Evolutionary conservation across 2,329 filamentous ascomycete species (phyloP).

Genomic region (Alternaria longipes): DNA sequence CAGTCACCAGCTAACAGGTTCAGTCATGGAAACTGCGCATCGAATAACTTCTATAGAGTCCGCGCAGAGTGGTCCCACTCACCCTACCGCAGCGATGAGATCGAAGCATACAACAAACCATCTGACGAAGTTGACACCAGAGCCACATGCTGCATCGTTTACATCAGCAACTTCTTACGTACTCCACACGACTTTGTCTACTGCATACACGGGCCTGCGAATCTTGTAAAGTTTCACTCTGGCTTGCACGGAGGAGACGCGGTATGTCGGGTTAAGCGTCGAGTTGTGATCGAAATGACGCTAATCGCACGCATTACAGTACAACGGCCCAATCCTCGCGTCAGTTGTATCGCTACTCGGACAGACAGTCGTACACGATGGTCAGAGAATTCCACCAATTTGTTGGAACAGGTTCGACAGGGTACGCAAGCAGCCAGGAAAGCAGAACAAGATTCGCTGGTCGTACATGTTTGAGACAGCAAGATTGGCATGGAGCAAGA

Average conservation of each 20-base stretch:
- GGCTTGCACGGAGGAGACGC: slow-evolving; percentile 15
- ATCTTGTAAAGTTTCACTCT: slow-evolving; percentile 22
- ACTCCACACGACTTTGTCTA: slow-evolving; percentile 28
- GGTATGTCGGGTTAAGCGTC: slow-evolving; percentile 11
- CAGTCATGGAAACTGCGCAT: background rate
- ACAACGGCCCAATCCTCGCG: slow-evolving; percentile 29
- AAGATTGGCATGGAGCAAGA: slow-evolving; percentile 25
- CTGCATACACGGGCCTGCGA: slow-evolving; percentile 23
- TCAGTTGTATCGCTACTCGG: slow-evolving; percentile 11
- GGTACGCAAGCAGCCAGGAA: background rate
- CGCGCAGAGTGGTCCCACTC: slow-evolving; percentile 9
- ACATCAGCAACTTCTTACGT: slow-evolving; percentile 32
- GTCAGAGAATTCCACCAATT: background rate
- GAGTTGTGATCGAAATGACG: background rate
- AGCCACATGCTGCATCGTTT: slow-evolving; percentile 21
- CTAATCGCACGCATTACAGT: slow-evolving; percentile 12
- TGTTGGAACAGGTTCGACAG: background rate
- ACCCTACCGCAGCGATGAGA: slow-evolving; percentile 14
- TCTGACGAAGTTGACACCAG: background rate
- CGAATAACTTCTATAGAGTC: slow-evolving; percentile 3
- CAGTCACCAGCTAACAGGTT: background rate
- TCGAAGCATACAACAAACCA: background rate
- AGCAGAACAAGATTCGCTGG: slow-evolving; percentile 14
- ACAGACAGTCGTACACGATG: background rate
- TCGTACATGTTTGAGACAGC: slow-evolving; percentile 34